A percentile compares a stretch with the other conserved stretches of the same genome.
Evolutionary conservation across 2,329 filamentous ascomycete genomes (phyloP).

Genomic region (Byssothecium circinans): DNA sequence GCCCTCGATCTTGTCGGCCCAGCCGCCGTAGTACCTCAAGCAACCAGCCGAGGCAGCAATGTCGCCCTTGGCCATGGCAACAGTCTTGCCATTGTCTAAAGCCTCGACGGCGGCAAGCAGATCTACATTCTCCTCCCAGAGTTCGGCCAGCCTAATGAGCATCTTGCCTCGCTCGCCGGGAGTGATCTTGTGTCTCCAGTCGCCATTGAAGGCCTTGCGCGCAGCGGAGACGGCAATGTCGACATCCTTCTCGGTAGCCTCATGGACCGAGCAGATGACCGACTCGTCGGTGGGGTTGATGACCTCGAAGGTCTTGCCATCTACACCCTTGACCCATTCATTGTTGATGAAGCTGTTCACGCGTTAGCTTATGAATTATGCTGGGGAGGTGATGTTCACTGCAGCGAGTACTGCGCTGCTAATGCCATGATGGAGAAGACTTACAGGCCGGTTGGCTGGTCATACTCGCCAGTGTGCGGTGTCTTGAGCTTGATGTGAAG

Average conservation of each 20-base stretch:
- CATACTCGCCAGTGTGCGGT: constrained; percentile 63
- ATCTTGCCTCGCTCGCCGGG: constrained; percentile 71
- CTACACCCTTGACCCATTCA: constrained; percentile 79
- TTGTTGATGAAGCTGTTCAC: constrained; percentile 80
- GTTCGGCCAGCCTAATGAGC: constrained; percentile 75
- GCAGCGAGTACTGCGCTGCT: background rate
- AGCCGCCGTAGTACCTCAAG: constrained; percentile 86
- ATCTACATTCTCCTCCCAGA: constrained; percentile 77
- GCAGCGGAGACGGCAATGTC: constrained; percentile 80
- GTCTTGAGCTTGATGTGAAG: constrained; percentile 65
- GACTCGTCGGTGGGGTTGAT: constrained; percentile 87
- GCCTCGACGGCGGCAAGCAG: constrained; percentile 80
- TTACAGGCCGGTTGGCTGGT: constrained; percentile 58
- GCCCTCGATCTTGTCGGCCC: constrained; percentile 89
- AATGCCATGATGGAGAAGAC: constrained; percentile 24
- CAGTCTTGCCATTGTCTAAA: constrained; percentile 84
- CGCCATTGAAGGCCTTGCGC: constrained; percentile 78
- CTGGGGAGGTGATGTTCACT: background rate
- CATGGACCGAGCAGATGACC: constrained; percentile 78
- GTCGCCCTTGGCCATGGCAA: constrained; percentile 75
- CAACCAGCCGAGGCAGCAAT: constrained; percentile 67
- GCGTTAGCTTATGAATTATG: constrained; percentile 16
- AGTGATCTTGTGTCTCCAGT: constrained; percentile 64
- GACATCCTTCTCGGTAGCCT: constrained; percentile 85
- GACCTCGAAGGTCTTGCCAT: constrained; percentile 89